These are phyloP conservation scores for Purpureocillium takamizusanense DNA, from an alignment of 2,329 filamentous ascomycete genomes.

Conservation along the genomic window DNA sequence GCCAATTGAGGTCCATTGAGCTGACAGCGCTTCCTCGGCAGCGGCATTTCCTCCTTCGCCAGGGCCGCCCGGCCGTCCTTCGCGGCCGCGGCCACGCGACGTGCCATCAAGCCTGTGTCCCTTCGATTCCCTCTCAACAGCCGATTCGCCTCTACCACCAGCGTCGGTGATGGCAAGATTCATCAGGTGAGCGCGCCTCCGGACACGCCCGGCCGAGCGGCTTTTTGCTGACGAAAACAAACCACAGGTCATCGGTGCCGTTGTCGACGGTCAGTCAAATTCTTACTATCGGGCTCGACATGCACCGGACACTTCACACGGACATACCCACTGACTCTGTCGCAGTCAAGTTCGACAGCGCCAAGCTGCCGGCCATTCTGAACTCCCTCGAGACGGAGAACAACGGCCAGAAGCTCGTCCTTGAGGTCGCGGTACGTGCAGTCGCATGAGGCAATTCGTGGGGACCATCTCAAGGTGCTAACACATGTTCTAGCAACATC, in stretches of 20 bases:
- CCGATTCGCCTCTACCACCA: conserved; percentile 46
- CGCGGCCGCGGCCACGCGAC: conserved; percentile 47
- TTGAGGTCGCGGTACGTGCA: conserved; percentile 82
- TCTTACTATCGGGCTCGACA: neutral
- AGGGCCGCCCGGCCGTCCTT: conserved; percentile 54
- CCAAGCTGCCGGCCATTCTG: conserved; percentile 92
- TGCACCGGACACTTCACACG: too few relatives aligned
- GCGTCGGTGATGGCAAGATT: conserved; percentile 57
- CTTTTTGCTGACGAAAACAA: conserved; percentile 31
- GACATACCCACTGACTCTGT: conserved; percentile 5
- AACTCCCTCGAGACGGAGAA: conserved; percentile 92
- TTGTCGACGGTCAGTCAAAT: conserved; percentile 79
- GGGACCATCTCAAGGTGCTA: conserved; percentile 17
- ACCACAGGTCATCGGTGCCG: conserved; percentile 92
- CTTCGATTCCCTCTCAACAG: too few relatives aligned
- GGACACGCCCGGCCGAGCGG: conserved; percentile 1
- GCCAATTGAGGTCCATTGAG: conserved; percentile 44
- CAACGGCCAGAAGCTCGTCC: conserved; percentile 85
- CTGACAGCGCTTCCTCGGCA: conserved; percentile 30
- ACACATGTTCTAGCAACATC: conserved; percentile 71
- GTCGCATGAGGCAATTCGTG: neutral
- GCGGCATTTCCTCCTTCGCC: conserved; percentile 58
- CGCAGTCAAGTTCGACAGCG: conserved; percentile 90
- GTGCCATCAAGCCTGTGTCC: conserved; percentile 47
- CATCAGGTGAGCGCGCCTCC: conserved; percentile 46